These are phyloP conservation scores for Coriolopsis trogii DNA, from an alignment of 1,284 basidiomycete species.

Conservation along the genomic window DNA sequence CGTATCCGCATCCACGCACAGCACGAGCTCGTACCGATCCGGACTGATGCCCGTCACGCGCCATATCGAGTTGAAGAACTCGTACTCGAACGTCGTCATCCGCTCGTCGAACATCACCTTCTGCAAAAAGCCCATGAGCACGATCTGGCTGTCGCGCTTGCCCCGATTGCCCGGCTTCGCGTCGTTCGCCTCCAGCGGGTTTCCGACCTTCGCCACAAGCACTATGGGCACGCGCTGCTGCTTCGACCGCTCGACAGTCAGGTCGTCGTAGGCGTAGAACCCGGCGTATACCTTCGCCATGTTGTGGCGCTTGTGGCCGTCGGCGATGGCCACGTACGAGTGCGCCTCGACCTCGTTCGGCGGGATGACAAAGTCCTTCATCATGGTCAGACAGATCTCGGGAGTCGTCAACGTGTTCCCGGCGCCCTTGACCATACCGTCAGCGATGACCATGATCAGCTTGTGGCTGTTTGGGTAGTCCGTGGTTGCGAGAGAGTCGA, in stretches of 20 bases:
- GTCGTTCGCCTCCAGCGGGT: constrained; percentile 86
- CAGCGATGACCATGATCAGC: constrained; percentile 93
- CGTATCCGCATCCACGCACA: constrained; percentile 99
- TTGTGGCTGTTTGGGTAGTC: constrained; percentile 99
- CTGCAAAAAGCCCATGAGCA: constrained; percentile 97
- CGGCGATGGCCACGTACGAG: constrained; percentile 98
- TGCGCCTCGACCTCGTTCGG: constrained; percentile 90
- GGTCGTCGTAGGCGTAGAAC: constrained; percentile 95
- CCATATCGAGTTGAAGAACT: constrained; percentile 98
- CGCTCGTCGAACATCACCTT: constrained; percentile 99
- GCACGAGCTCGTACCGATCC: constrained; percentile 93
- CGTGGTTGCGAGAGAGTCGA: constrained; percentile 97
- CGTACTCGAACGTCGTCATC: constrained; percentile 99
- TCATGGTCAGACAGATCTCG: constrained; percentile 95
- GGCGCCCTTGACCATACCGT: constrained; percentile 97
- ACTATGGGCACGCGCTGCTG: constrained; percentile 97
- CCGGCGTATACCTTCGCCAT: constrained; percentile 99
- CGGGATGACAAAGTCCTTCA: constrained; percentile 92
- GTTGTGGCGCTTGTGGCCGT: constrained; percentile 98
- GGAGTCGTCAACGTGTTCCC: constrained; percentile 90
- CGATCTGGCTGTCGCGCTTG: constrained; percentile 97
- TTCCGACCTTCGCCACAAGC: constrained; percentile 93
- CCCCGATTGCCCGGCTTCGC: constrained; percentile 98
- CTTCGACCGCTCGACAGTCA: constrained; percentile 90
- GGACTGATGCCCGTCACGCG: constrained; percentile 93